A percentile compares a stretch with the other conserved stretches of the same genome.
phyloP scores from a whole-genome alignment of 352 stramenopile genomes.

The Globisporangium paddicum region DNA sequence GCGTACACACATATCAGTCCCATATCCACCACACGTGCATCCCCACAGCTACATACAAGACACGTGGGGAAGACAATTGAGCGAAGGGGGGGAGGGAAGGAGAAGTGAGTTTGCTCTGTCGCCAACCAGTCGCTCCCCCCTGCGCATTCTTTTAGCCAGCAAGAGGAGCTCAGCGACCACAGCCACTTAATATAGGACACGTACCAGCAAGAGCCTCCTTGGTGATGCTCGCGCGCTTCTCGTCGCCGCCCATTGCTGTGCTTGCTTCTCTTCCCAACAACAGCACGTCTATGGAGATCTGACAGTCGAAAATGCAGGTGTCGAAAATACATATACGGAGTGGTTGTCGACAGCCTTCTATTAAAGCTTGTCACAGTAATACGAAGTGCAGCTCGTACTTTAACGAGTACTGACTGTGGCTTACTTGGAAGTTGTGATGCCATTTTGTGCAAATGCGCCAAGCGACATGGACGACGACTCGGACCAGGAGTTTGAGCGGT shows the following conservation, averaged over 20 bases:
- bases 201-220: constrained; percentile 4
- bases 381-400: constrained; percentile 6
- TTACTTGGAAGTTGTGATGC: constrained; percentile 5
- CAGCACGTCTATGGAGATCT: not conserved
- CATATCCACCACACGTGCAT: not conserved
- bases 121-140: not conserved
- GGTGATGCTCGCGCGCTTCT: constrained; percentile 8
- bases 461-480: constrained; percentile 31
- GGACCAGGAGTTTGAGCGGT: constrained; percentile 64
- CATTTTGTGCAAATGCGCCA: constrained; percentile 4
- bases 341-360: not conserved
- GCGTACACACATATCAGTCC: not conserved
- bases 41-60: not conserved
- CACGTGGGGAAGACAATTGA: no score
- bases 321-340: not conserved
- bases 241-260: constrained; percentile 9
- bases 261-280: not conserved
- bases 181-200: not conserved
- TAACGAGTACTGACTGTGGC: not conserved
- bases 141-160: not conserved
- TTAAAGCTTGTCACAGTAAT: not conserved
- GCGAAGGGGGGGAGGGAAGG: no score
- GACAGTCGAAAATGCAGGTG: no score
- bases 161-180: not conserved
- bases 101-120: not conserved